These are phyloP conservation scores for Persicaria tinctoria DNA, from an alignment of 148 eudicot genomes.

Conservation along the genomic window DNA sequence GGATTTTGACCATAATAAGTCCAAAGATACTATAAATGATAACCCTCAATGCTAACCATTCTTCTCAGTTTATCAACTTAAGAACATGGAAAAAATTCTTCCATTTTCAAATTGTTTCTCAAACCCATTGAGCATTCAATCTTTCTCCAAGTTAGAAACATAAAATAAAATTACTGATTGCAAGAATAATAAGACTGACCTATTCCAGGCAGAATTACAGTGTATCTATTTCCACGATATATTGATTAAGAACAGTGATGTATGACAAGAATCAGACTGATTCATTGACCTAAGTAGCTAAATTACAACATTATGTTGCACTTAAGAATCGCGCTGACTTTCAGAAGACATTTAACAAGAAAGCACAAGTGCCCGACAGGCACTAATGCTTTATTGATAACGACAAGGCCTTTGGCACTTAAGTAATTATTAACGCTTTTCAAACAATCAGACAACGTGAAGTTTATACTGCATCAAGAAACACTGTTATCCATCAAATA, in stretches of 20 bases:
- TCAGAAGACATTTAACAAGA: not conserved
- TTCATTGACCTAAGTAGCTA: not conserved
- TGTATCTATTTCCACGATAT: too few relatives aligned
- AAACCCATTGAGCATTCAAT: not conserved
- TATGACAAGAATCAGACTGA: not conserved
- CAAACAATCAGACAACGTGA: constrained; percentile 1
- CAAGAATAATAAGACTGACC: too few relatives aligned
- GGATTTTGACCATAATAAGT: not conserved
- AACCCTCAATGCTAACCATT: not conserved
- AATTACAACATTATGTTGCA: not conserved
- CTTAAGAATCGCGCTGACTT: not conserved
- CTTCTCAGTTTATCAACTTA: not conserved
- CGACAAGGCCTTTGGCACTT: not conserved
- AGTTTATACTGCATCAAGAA: not conserved
- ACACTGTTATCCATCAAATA: not conserved
- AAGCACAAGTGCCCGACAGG: too few relatives aligned
- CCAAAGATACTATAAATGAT: not conserved
- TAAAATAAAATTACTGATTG: too few relatives aligned
- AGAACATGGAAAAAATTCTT: not conserved
- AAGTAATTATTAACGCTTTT: not conserved
- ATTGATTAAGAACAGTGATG: not conserved
- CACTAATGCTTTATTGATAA: not conserved
- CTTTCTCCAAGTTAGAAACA: not conserved
- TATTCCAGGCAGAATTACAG: too few relatives aligned
- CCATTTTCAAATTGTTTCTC: not conserved